A percentile compares a stretch with the other conserved stretches of the same genome.
phyloP scores from a whole-genome alignment of 208 protist genomes.

The Trypanosoma scelopori region DNA sequence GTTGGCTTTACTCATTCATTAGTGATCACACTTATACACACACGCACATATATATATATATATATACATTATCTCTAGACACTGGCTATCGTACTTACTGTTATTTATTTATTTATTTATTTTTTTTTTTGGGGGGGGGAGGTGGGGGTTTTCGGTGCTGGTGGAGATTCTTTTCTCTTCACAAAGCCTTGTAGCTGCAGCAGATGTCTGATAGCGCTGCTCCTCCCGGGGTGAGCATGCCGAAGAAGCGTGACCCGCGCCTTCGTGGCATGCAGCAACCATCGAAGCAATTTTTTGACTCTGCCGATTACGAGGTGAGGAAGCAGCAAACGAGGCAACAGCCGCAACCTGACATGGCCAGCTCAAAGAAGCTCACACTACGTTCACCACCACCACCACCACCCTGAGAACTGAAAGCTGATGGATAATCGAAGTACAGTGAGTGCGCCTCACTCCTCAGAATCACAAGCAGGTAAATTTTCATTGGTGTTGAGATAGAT shows the following conservation, averaged over 20 bases:
- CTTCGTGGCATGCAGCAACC: constrained; percentile 76
- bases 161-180: background rate
- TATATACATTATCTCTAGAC: too few relatives aligned
- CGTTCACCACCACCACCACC: background rate
- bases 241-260: constrained; percentile 84
- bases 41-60: too few relatives aligned
- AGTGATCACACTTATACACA: too few relatives aligned
- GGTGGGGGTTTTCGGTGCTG: background rate
- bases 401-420: too few relatives aligned
- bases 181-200: background rate
- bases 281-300: constrained; percentile 86
- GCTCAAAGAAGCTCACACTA: background rate
- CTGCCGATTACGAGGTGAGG: constrained; percentile 85
- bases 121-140: too few relatives aligned
- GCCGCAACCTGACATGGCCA: background rate
- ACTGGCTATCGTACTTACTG: too few relatives aligned
- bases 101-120: too few relatives aligned
- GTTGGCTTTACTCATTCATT: too few relatives aligned
- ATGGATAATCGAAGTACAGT: too few relatives aligned
- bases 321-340: constrained; percentile 43
- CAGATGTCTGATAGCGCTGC: constrained; percentile 19
- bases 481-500: too few relatives aligned
- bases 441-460: too few relatives aligned
- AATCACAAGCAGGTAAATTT: too few relatives aligned
- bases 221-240: constrained; percentile 82